A percentile compares a stretch with the other conserved stretches of the same genome.
phyloP scores from a whole-genome alignment of 805 yeast species.

The Diddensiella caesifluorescens region DNA sequence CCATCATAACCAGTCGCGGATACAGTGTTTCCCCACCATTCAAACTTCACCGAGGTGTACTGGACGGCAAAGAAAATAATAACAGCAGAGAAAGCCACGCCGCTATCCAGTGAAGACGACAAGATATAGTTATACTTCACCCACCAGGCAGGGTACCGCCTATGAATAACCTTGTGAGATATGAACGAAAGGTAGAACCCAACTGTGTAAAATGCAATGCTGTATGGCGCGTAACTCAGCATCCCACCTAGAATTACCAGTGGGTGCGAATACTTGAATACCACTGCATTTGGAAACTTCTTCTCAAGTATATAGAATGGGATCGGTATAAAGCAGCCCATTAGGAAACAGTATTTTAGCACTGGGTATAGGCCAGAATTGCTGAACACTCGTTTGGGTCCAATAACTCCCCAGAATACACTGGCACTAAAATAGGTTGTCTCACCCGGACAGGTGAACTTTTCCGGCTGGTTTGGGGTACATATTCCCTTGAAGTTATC shows the following conservation, averaged over 20 bases:
- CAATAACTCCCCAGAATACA: slow-evolving; percentile 54
- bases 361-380: slow-evolving; percentile 48
- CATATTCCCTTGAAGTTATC: slow-evolving; percentile 29
- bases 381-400: slow-evolving; percentile 47
- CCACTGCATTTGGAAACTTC: slow-evolving; percentile 1
- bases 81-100: slow-evolving; percentile 54
- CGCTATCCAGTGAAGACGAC: slow-evolving; percentile 53
- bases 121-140: slow-evolving; percentile 45
- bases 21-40: slow-evolving; percentile 62
- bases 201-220: slow-evolving; percentile 25
- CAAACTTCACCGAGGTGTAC: slow-evolving; percentile 38
- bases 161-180: slow-evolving; percentile 38
- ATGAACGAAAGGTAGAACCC: slow-evolving; percentile 35
- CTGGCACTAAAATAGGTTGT: slow-evolving; percentile 45
- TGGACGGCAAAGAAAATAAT: slow-evolving; percentile 51
- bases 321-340: slow-evolving; percentile 30
- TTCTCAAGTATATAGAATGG: slow-evolving; percentile 4
- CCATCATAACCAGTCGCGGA: slow-evolving; percentile 42
- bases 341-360: slow-evolving; percentile 30
- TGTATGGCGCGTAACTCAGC: slow-evolving; percentile 32
- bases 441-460: slow-evolving; percentile 39
- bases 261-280: slow-evolving; percentile 9
- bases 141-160: slow-evolving; percentile 51
- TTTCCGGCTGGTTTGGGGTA: slow-evolving; percentile 23
- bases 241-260: slow-evolving; percentile 31